Conservation (phyloP, 2,329 filamentous ascomycete genomes). For the Arachnopeziza araneosa region DNA sequence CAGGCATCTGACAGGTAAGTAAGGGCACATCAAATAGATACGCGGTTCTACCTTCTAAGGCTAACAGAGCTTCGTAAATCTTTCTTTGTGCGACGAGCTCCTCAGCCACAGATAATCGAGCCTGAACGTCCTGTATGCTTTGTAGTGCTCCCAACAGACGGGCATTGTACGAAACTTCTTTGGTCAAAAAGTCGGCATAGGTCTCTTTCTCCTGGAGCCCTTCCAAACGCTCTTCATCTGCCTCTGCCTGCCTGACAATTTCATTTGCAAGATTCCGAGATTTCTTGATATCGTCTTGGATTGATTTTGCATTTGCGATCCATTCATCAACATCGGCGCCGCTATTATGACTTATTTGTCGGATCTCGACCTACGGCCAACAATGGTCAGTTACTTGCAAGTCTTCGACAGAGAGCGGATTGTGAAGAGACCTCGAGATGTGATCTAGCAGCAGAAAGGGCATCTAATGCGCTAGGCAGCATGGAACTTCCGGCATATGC, state of each 20-base stretch:
- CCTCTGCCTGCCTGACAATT: slow-evolving; percentile 73
- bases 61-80: slow-evolving; percentile 50
- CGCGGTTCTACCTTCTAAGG: slow-evolving; percentile 47
- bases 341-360: slow-evolving; percentile 67
- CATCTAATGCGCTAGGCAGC: slow-evolving; percentile 38
- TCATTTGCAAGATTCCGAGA: slow-evolving; percentile 75
- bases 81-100: slow-evolving; percentile 46
- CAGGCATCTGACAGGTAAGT: slow-evolving; percentile 44
- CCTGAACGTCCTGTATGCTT: slow-evolving; percentile 51
- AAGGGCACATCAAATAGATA: slow-evolving; percentile 13
- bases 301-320: slow-evolving; percentile 76
- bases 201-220: slow-evolving; percentile 41
- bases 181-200: slow-evolving; percentile 50
- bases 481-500: slow-evolving; percentile 22
- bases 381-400: neutral
- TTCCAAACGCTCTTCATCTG: slow-evolving; percentile 42
- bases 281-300: slow-evolving; percentile 79
- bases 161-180: slow-evolving; percentile 53
- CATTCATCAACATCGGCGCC: slow-evolving; percentile 78
- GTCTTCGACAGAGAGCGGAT: neutral
- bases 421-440: slow-evolving; percentile 39
- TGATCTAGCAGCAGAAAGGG: slow-evolving; percentile 38
- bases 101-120: slow-evolving; percentile 58
- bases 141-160: slow-evolving; percentile 48
- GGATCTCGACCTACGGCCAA: slow-evolving; percentile 51